Evolutionary conservation across 2,329 filamentous ascomycete genomes (phyloP).

Genomic region (Didymella sp.): DNA sequence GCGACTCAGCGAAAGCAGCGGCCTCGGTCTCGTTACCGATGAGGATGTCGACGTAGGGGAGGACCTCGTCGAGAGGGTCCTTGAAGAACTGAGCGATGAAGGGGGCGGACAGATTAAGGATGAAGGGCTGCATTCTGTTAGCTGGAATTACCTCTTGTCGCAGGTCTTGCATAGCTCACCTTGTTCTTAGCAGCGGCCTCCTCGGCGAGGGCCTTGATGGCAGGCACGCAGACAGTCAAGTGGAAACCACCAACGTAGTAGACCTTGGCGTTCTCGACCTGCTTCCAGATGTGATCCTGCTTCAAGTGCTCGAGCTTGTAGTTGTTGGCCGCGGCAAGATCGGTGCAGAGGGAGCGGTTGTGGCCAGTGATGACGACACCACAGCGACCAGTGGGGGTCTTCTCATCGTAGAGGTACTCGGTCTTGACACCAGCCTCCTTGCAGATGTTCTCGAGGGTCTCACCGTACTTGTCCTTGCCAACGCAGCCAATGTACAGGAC

Average conservation of each 20-base stretch:
- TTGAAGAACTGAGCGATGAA: constrained; percentile 99
- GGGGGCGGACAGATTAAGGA: constrained; percentile 90
- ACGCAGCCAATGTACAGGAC: constrained; percentile 94
- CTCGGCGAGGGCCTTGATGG: constrained; percentile 87
- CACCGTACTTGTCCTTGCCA: constrained; percentile 93
- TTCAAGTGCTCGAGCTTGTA: constrained; percentile 95
- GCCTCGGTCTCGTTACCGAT: constrained; percentile 98
- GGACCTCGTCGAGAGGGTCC: constrained; percentile 83
- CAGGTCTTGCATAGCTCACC: constrained; percentile 53
- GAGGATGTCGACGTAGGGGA: constrained; percentile 93
- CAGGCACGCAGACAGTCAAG: constrained; percentile 92
- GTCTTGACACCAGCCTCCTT: constrained; percentile 87
- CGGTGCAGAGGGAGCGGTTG: constrained; percentile 92
- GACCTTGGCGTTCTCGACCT: constrained; percentile 85
- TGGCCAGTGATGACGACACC: constrained; percentile 97
- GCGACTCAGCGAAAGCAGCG: constrained; percentile 81
- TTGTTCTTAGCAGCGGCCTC: constrained; percentile 91
- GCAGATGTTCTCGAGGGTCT: constrained; percentile 85
- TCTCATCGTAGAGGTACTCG: constrained; percentile 90
- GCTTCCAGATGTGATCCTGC: constrained; percentile 86
- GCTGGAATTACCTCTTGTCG: not conserved
- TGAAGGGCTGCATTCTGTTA: constrained; percentile 64
- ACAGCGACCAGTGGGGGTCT: constrained; percentile 87
- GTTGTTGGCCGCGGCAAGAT: constrained; percentile 94
- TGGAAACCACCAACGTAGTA: constrained; percentile 98